Evolutionary conservation across 768 basidiomycete genomes (phyloP), one percentile per base, ranked within the genome.

Genomic region (Trametes cinnabarina): DNA sequence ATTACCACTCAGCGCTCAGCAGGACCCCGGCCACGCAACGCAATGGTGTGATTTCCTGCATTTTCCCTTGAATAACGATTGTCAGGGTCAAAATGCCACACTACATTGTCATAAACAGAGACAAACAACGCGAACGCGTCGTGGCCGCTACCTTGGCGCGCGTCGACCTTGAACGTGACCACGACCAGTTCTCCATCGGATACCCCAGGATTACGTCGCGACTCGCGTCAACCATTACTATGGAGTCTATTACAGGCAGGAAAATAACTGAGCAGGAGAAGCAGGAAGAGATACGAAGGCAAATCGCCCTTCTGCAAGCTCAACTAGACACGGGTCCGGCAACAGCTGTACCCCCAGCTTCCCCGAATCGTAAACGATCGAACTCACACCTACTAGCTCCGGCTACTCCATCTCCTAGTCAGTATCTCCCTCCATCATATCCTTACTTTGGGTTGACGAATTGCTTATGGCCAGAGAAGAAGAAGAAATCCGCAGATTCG

Each of bases 351-450:
- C 19, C 41, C 7, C 34, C 50, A 55, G 50, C 63, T 20, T 77
- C 81, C 6, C 80, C 81, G 9, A 82, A 83, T 68, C 74, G 80
- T 58, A 84, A 79, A 69, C 71, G 71, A 42, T 62, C 63, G 11
- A 73, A 77, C 9, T 58, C 74, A 3, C 68, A 71, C 2, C 65
- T 81, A 14, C 64, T 80, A 26, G 84, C 76, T 1, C 85, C 84
- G 5, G 69, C 79, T 0, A 86, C 84, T 0, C 89, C 89, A 9
- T 88, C 89, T 34, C 86, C 85, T 4, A 87, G 87, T 89, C 62
- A 69, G 79, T 70, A n/a, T 32, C 25, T 41, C 19, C 22, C 19
- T 41, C 22, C 48, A 35, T 11, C 60, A 28, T 28, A 8, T 34
- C 48, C 35, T 35, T 28, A 15, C 30, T 7, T 7, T 32, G 7